Conservation (phyloP, 306 rosid species). For the Glycine soja region DNA sequence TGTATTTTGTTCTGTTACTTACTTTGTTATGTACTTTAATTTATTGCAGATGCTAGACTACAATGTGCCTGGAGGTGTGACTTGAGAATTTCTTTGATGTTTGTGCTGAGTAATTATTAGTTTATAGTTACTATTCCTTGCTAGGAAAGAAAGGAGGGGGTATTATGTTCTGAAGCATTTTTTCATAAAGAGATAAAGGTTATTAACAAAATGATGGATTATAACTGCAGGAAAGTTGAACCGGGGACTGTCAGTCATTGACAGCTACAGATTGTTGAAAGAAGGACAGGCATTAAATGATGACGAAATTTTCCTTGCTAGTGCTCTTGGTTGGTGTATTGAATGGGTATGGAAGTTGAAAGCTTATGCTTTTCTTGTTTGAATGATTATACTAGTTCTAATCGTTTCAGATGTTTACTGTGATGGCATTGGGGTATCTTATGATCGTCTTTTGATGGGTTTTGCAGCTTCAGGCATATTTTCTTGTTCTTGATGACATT, state of each 20-base stretch:
- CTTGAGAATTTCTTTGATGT: slow-evolving; percentile 21
- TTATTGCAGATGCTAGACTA: slow-evolving; percentile 79
- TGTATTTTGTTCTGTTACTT: slow-evolving; percentile 28
- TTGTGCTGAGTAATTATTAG: slow-evolving; percentile 33
- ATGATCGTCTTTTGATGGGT: slow-evolving; percentile 29
- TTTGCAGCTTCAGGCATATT: slow-evolving; percentile 72
- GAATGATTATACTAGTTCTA: slow-evolving; percentile 12
- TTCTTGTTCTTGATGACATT: slow-evolving; percentile 69
- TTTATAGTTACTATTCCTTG: neutral
- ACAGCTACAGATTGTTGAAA: slow-evolving; percentile 61
- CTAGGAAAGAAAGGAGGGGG: neutral
- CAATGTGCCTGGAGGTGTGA: slow-evolving; percentile 92
- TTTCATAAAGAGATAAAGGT: neutral
- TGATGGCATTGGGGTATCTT: slow-evolving; percentile 11
- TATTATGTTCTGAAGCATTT: neutral
- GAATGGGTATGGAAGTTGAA: slow-evolving; percentile 59
- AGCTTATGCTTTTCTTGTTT: slow-evolving; percentile 10
- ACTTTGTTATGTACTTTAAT: slow-evolving; percentile 33
- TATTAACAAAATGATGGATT: slow-evolving; percentile 32
- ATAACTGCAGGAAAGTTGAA: slow-evolving; percentile 66
- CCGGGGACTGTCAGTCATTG: slow-evolving; percentile 69
- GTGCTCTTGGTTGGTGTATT: slow-evolving; percentile 73
- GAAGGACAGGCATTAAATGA: slow-evolving; percentile 59
- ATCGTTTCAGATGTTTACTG: slow-evolving; percentile 12
- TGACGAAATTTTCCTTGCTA: slow-evolving; percentile 64